phyloP scores from a whole-genome alignment of 768 basidiomycete species.

The Mycena floridula region DNA sequence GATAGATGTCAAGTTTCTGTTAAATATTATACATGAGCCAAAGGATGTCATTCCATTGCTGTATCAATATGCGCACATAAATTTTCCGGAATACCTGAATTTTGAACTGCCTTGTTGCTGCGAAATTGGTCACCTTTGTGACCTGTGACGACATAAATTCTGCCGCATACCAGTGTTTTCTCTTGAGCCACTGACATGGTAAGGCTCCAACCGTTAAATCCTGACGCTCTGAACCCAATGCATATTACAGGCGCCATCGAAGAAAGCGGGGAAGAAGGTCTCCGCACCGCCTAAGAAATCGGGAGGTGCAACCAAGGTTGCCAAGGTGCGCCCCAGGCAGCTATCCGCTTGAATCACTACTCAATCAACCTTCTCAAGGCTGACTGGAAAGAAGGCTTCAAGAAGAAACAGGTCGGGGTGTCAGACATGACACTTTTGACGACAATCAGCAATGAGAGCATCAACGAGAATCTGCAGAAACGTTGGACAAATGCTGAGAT shows the following conservation, averaged over 20 bases:
- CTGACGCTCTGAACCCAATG: no score
- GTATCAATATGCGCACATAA: no score
- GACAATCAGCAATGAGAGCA: slow-evolving; percentile 93
- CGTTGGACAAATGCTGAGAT: slow-evolving; percentile 94
- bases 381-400: slow-evolving; percentile 99
- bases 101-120: no score
- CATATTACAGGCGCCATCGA: slow-evolving; percentile 64
- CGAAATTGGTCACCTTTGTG: no score
- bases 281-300: slow-evolving; percentile 58
- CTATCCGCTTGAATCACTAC: background rate
- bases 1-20: no score
- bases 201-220: no score
- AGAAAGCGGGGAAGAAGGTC: slow-evolving; percentile 87
- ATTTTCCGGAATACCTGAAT: no score
- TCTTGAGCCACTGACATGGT: no score
- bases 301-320: slow-evolving; percentile 53
- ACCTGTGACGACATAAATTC: no score
- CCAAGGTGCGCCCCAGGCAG: slow-evolving; percentile 52
- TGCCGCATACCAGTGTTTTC: no score
- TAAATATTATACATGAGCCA: no score
- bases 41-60: no score
- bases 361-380: slow-evolving; percentile 47
- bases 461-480: slow-evolving; percentile 98
- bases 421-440: slow-evolving; percentile 97
- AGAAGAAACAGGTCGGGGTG: slow-evolving; percentile 98